Evolutionary conservation across 768 basidiomycete species (phyloP), one percentile per base, ranked within the genome.

Genomic region (Pulveroboletus sp.): DNA sequence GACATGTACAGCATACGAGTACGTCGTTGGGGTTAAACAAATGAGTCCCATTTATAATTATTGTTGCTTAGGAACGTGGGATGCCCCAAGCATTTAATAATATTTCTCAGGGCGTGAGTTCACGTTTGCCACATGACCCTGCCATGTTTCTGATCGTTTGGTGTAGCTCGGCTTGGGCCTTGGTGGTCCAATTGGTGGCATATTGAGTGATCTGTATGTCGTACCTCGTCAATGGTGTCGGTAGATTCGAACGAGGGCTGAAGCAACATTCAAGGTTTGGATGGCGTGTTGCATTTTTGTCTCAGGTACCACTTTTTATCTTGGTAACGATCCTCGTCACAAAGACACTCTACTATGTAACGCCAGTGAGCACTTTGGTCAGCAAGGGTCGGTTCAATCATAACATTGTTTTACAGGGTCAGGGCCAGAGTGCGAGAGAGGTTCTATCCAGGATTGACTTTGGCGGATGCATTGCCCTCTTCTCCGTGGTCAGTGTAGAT

Each of bases 361-460:
- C 82, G 1, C 81, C 84, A 14, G 86, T 85, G 59, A 51, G 78
- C 60, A 10, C 36, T 29, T 7, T 4, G 4, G 17, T 37, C 9
- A 10, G 19, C 16, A 11, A 9, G 31, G 31, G 14, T 12, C 2
- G 8, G 12, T 9, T 29, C 27, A 29, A 14, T 21, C 6, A 29
- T 8, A 10, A 12, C 7, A 6, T 20, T 29, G 17, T 10, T 43
- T 29, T 9, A 1, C 60, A 89, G 87, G 87, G 87, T 1, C 78
- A 79, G 49, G 75, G 83, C 13, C 82, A 79, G 64, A 81, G 75
- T 44, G 58, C 82, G 0, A 78, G 67, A 46, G 85, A 90, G 27
- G 76, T 90, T 1, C 59, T 90, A 13, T 86, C 80, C 59, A 77
- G 88, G n/a, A 87, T 91, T 21, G 89, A 91, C 62, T 90, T 87